Percentiles rank a stretch among this genome's conserved stretches.
Conservation (phyloP, 768 basidiomycete species). For the Boletus edulis region DNA sequence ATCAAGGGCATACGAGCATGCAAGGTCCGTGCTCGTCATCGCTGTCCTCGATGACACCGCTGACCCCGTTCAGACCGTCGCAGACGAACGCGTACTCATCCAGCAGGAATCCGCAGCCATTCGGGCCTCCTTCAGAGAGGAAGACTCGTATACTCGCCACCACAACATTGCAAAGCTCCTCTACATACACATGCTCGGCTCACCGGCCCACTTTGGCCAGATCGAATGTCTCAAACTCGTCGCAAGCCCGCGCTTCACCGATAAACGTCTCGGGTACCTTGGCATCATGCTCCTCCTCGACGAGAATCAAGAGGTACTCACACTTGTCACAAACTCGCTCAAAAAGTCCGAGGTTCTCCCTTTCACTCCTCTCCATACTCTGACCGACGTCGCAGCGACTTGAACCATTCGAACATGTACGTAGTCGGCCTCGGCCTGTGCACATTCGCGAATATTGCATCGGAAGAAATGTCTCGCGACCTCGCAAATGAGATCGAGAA, state of each 20-base stretch:
- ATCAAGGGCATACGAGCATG: slow-evolving; percentile 98
- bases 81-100: slow-evolving; percentile 95
- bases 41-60: slow-evolving; percentile 9
- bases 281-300: slow-evolving; percentile 98
- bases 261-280: slow-evolving; percentile 94
- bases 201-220: slow-evolving; percentile 98
- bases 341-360: slow-evolving; percentile 69
- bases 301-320: slow-evolving; percentile 97
- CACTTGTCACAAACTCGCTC: slow-evolving; percentile 94
- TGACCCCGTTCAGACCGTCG: slow-evolving; percentile 71
- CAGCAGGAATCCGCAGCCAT: slow-evolving; percentile 98
- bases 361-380: background rate
- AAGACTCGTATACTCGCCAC: slow-evolving; percentile 92
- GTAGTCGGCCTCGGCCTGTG: slow-evolving; percentile 95
- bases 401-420: slow-evolving; percentile 99
- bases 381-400: slow-evolving; percentile 61
- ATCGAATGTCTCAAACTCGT: slow-evolving; percentile 96
- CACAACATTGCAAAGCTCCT: slow-evolving; percentile 98
- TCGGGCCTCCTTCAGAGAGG: slow-evolving; percentile 94
- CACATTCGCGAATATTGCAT: slow-evolving; percentile 98
- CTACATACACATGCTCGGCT: slow-evolving; percentile 99
- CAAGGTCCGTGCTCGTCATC: slow-evolving; percentile 59
- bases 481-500: slow-evolving; percentile 98
- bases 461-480: slow-evolving; percentile 99
- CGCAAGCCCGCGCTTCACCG: slow-evolving; percentile 91